Evolutionary conservation across 1,284 basidiomycete genomes (phyloP).

Genomic region (Ganoderma leucocontextum): DNA sequence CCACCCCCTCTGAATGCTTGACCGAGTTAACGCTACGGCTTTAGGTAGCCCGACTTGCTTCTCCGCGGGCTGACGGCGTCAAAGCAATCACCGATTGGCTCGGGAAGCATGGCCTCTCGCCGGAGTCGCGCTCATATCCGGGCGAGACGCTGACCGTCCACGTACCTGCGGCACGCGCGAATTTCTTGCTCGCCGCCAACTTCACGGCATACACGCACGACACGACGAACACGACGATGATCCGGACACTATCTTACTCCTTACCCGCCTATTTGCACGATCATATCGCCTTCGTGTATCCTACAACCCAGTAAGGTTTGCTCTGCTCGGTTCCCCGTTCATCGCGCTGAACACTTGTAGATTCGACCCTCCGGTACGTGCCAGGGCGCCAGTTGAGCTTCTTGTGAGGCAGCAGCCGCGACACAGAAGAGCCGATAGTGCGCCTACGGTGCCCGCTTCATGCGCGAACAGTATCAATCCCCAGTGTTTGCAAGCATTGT

Average conservation of each 20-base stretch:
- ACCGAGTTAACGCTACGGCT: not conserved
- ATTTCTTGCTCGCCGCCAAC: conserved; percentile 45
- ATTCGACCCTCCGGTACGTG: not conserved
- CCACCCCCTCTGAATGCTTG: not conserved
- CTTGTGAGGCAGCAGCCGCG: not conserved
- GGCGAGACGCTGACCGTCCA: conserved; percentile 33
- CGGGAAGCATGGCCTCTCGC: conserved; percentile 42
- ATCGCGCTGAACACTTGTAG: not conserved
- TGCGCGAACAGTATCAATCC: conserved; percentile 50
- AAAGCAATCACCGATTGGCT: conserved; percentile 48
- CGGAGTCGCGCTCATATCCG: conserved; percentile 40
- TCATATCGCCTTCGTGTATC: conserved; percentile 49
- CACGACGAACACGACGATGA: conserved; percentile 39
- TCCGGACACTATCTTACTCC: conserved; percentile 51
- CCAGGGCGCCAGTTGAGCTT: not conserved
- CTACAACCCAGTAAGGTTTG: conserved; percentile 40
- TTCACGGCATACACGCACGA: conserved; percentile 48
- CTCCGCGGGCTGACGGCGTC: conserved; percentile 44
- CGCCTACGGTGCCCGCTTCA: not conserved
- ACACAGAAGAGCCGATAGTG: not conserved
- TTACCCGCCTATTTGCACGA: conserved; percentile 45
- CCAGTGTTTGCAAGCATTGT: conserved; percentile 57
- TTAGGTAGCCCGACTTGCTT: not conserved
- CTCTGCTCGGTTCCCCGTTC: not conserved
- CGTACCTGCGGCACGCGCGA: conserved; percentile 44